Evolutionary conservation across 140 eudicot genomes (phyloP).

Genomic region (Cichorium intybus): DNA sequence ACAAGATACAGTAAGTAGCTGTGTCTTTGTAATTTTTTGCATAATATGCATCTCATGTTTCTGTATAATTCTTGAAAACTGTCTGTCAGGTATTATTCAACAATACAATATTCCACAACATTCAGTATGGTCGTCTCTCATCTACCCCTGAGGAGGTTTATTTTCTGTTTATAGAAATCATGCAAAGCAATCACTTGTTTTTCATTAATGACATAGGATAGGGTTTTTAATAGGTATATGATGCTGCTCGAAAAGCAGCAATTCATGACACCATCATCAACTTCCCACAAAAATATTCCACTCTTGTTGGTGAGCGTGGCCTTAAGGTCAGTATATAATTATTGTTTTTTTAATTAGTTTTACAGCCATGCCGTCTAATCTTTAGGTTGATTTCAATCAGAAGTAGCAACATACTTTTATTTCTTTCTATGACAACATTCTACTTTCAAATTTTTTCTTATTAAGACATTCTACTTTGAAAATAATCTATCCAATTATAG

Average conservation of each 20-base stretch:
- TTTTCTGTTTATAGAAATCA: neutral
- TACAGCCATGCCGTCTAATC: no score
- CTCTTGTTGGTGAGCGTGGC: slow-evolving; percentile 94
- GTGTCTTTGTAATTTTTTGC: neutral
- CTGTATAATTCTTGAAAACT: slow-evolving; percentile 10
- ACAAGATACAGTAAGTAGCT: slow-evolving; percentile 79
- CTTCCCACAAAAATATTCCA: slow-evolving; percentile 75
- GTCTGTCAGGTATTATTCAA: slow-evolving; percentile 80
- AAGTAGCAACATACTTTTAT: no score
- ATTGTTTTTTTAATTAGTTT: neutral
- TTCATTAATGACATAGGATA: neutral
- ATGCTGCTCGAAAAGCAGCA: slow-evolving; percentile 86
- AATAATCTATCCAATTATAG: no score
- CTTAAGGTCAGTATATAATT: slow-evolving; percentile 53
- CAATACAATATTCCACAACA: slow-evolving; percentile 92
- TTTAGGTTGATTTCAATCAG: no score
- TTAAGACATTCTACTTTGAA: no score
- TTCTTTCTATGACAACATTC: no score
- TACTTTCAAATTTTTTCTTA: no score
- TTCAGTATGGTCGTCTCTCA: slow-evolving; percentile 85
- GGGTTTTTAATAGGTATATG: slow-evolving; percentile 52
- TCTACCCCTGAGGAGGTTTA: slow-evolving; percentile 87
- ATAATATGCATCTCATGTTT: neutral
- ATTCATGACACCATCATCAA: slow-evolving; percentile 96
- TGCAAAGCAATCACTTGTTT: neutral